Base-by-base conservation (phyloP, 345 rosid genomes). In the Raphanus sativus region DNA sequence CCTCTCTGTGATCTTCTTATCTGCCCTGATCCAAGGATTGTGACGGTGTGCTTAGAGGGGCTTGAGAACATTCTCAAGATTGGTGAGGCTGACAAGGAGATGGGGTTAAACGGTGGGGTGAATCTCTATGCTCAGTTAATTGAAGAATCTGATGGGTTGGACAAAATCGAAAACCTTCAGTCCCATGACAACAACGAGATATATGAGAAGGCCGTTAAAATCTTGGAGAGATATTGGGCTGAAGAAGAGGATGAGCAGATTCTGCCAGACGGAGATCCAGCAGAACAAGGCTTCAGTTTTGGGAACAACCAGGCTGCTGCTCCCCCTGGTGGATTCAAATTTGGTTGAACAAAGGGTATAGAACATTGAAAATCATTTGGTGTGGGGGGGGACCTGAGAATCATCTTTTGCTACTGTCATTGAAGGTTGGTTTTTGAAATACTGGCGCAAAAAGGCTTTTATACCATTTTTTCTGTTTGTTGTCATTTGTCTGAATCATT, bases 11-110 rank as follows among this genome's bases (percentile, higher is more conserved):
- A 92, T 85, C 91, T 92, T 62, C 86, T 92, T 38, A 63, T 82
- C 64, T 86, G 97, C 60, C 95, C 95, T 0, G 95, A 92, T 68
- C 95, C 97, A 2, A 86, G 93, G 74, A 87, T 92, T 4, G 95
- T 90, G 79, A 89, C 93, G 1, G 97, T 92, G 63, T 90, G 97
- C 85, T 87, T 91, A 0, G 97, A 91, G 72, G 97, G 94, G 29
- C 87, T 91, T 4, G 94, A 91, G 71, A 91, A 89, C 86, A 86
- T 91, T 67, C 86, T 91, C 78, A 91, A 89, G 87, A 88, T 86
- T 40, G 91, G 97, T 45, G 97, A 91, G 80, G 88, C 90, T 17
- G 95, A 89, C 79, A 89, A 85, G 82, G 92, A 89, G 40, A 75
- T 76, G 85, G 93, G 95, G 70, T 52, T 81, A 78, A 87, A 84